Percentiles rank a stretch among this genome's conserved stretches.
phyloP scores from a whole-genome alignment of 2,329 filamentous ascomycete genomes.

The Leptodontidium sp. region DNA sequence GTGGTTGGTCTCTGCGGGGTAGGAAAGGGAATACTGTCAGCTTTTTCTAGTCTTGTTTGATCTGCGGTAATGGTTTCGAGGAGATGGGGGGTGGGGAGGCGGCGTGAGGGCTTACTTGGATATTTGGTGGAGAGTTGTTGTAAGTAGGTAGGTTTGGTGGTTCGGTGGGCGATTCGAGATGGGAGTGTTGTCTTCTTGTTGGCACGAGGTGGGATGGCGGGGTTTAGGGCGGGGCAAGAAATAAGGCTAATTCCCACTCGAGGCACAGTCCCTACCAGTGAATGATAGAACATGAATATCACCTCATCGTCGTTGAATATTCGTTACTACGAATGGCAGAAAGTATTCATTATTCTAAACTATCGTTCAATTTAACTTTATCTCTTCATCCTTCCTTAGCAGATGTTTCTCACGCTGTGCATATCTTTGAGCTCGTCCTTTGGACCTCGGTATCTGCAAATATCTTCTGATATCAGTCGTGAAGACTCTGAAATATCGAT shows the following conservation, averaged over 20 bases:
- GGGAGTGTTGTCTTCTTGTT: not conserved
- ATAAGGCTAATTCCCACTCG: not conserved
- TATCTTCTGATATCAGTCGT: too few relatives aligned
- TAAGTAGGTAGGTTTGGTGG: not conserved
- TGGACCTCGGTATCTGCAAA: too few relatives aligned
- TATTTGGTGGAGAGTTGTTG: not conserved
- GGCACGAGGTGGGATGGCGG: slow-evolving; percentile 14
- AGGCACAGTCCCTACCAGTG: not conserved
- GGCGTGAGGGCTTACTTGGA: not conserved
- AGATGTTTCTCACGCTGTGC: too few relatives aligned
- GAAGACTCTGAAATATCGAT: too few relatives aligned
- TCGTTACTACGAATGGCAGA: not conserved
- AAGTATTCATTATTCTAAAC: too few relatives aligned
- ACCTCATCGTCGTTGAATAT: not conserved
- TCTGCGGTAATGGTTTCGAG: not conserved
- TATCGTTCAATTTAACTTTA: too few relatives aligned
- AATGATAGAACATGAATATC: not conserved
- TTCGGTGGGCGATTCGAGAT: not conserved
- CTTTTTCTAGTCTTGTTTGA: not conserved
- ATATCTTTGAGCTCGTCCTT: too few relatives aligned
- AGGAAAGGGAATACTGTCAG: not conserved
- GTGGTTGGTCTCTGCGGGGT: not conserved
- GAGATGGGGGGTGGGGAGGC: not conserved
- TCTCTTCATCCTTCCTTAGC: too few relatives aligned
- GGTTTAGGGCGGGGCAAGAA: slow-evolving; percentile 13